Evolutionary conservation across 225 moss, liverwort and hornwort species (phyloP).

Genomic region (Neckera pumila): DNA sequence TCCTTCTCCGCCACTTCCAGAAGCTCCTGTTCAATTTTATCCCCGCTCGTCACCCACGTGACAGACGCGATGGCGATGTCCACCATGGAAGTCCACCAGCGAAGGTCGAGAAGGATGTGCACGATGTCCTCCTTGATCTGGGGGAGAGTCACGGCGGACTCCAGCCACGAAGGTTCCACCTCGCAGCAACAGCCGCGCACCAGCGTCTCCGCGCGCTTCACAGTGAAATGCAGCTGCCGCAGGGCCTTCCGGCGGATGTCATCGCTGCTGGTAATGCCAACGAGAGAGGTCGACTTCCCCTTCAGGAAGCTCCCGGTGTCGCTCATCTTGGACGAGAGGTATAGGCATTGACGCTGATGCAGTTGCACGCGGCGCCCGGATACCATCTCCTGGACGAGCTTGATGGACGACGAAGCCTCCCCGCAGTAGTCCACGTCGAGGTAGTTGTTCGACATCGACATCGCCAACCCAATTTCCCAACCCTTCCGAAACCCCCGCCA

Average conservation of each 20-base stretch:
- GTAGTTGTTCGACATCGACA: not conserved
- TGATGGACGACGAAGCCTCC: not conserved
- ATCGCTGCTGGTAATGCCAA: not conserved
- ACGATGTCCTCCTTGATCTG: slow-evolving; percentile 15
- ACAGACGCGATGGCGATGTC: slow-evolving; percentile 3
- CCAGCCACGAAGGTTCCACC: not conserved
- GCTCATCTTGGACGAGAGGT: not conserved
- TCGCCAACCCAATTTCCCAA: not conserved
- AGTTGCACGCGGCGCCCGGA: not conserved
- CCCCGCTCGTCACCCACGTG: not conserved
- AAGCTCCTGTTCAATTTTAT: not conserved
- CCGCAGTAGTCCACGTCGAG: not conserved
- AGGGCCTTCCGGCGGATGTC: slow-evolving; percentile 11
- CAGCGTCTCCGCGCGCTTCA: slow-evolving; percentile 25
- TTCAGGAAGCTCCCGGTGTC: not conserved
- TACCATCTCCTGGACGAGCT: not conserved
- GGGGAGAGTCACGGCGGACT: not conserved
- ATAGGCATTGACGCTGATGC: slow-evolving; percentile 1
- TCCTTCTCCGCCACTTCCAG: not conserved
- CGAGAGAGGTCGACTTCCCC: not conserved
- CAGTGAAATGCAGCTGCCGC: not conserved
- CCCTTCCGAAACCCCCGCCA: not conserved
- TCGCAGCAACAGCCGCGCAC: slow-evolving; percentile 22
- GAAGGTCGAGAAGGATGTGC: slow-evolving; percentile 20
- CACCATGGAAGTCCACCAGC: slow-evolving; percentile 24